Evolutionary conservation across 2,329 filamentous ascomycete species (phyloP), one percentile per base, ranked within the genome.

Genomic region (Paracoccidioides brasiliensis): DNA sequence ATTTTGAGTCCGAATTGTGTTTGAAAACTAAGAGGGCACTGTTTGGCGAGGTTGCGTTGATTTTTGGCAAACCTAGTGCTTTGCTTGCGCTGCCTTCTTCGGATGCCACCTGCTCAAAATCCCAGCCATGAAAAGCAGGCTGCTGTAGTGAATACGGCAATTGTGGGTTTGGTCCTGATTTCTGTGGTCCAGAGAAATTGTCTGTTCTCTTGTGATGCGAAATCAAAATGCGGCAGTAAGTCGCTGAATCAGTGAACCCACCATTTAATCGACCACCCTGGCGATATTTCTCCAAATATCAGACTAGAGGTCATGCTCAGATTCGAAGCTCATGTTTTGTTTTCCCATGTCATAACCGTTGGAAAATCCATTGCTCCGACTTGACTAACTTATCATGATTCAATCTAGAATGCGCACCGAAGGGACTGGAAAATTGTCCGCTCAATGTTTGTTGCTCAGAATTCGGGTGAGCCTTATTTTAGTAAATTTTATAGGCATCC

Each of bases 391-490:
- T 28, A 32, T 35, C n/a, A 5, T 37, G n/a, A 28, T 15, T 49
- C 9, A 9, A 37, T 22, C 65, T 66, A 8, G 65, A 64, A 5
- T 66, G 59, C 57, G 66, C 64, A 0, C 28, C 56, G 5, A 52
- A 42, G 37, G 40, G 50, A 32, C 12, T 32, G 22, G 40, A 42
- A 28, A 59, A 60, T 9, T 72, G 70, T 51, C 70, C 69, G 0
- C 60, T 72, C 0, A 69, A 72, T 12, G 70, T 72, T 0, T 73
- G 71, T 61, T 72, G 70, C 46, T 63, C 58, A 22, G 54, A 66
- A 10, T 67, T 56, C 67, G 71, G 3, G 54, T 58, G 42, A 10
- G 54, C 22, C 22, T 2, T 22, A 22, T 32, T 46, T 46, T n/a
- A 30, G 14, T 33, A 46, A 46, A n/a, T 49, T 56, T 45, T 9